A percentile compares a stretch with the other conserved stretches of the same genome.
phyloP scores from a whole-genome alignment of 352 stramenopile genomes.

The Pythium aphanidermatum region DNA sequence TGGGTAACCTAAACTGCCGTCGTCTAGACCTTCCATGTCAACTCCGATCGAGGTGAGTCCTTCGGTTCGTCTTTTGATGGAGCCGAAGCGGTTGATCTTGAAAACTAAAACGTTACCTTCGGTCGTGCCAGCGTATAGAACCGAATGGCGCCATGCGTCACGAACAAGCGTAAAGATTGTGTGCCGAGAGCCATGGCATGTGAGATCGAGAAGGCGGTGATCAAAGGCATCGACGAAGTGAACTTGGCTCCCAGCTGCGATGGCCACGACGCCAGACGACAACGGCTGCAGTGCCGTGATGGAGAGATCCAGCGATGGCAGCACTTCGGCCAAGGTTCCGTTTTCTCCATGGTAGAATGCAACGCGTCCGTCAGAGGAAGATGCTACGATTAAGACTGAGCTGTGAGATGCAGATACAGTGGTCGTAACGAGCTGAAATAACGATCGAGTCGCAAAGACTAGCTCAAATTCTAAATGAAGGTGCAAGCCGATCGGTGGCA shows the following conservation, averaged over 20 bases:
- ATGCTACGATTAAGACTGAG: slow-evolving; percentile 6
- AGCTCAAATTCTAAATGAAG: slow-evolving; percentile 17
- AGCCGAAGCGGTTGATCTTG: slow-evolving; percentile 19
- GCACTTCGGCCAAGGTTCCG: slow-evolving; percentile 5
- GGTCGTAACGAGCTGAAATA: background rate
- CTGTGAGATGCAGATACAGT: slow-evolving; percentile 11
- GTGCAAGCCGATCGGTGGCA: slow-evolving; percentile 5
- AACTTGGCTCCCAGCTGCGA: slow-evolving; percentile 19
- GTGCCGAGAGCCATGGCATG: slow-evolving; percentile 21
- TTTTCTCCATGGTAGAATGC: slow-evolving; percentile 14
- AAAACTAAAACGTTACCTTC: slow-evolving; percentile 25
- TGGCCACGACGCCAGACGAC: slow-evolving; percentile 20
- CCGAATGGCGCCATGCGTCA: slow-evolving; percentile 24
- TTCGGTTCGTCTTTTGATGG: slow-evolving; percentile 14
- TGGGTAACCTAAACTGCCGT: slow-evolving; percentile 4
- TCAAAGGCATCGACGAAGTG: slow-evolving; percentile 24
- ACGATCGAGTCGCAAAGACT: background rate
- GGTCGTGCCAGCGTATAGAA: slow-evolving; percentile 25
- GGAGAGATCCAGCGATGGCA: background rate
- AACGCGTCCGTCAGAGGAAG: background rate
- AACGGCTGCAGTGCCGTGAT: slow-evolving; percentile 21
- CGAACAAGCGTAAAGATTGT: slow-evolving; percentile 27
- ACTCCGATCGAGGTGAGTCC: slow-evolving; percentile 5
- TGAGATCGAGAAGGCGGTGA: slow-evolving; percentile 11
- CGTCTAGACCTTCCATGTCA: slow-evolving; percentile 5